Base-by-base conservation (phyloP, 208 protist genomes). In the Trypanosoma avium region DNA sequence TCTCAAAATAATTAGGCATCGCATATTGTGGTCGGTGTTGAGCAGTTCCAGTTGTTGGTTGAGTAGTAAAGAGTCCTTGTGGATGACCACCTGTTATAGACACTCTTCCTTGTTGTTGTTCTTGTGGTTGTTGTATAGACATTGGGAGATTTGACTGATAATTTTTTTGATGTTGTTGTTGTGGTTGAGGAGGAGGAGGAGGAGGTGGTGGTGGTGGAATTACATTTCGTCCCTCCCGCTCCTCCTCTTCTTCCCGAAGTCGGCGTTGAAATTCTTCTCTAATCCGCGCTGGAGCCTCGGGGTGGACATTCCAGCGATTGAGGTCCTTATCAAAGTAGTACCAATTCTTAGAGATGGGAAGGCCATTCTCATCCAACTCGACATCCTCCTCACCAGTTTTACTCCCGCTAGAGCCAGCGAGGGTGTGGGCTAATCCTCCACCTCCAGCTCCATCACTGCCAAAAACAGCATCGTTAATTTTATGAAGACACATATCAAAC, bases 291-390 rank as follows among this genome's bases (percentile, higher is more conserved):
- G 89, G 89, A 19, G 89, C 89, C 26, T 90, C 75, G 2, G 77
- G 73, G 22, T 73, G 82, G 12, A 93, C 86, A 19, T 81, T 80
- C 86, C 89, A 95, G 50, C 85, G 82, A 40, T 79, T 75, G 10
- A 91, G 66, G 35, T 72, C 60, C 36, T 68, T 65, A 68, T 95
- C 81, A 42, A 70, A 95, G 75, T 87, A 91, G 57, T 92, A 95
- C 84, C 86, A 95, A 47, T 95, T 88, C 58, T 79, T 84, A 10
- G 79, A 78, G 21, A 93, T 60, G 7, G 89, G 89, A 17, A 95
- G 72, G 9, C 89, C 89, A 47, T 91, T 84, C 62, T 86, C 89
- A 46, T 95, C 89, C 33, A 95, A 27, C 62, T 91, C 81, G 3
- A 77, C 72, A 21, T 66, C 52, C 2, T 72, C 67, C 4, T 29